Base-by-base conservation (phyloP, 495 filamentous ascomycete genomes). In the Cetradonia linearis region DNA sequence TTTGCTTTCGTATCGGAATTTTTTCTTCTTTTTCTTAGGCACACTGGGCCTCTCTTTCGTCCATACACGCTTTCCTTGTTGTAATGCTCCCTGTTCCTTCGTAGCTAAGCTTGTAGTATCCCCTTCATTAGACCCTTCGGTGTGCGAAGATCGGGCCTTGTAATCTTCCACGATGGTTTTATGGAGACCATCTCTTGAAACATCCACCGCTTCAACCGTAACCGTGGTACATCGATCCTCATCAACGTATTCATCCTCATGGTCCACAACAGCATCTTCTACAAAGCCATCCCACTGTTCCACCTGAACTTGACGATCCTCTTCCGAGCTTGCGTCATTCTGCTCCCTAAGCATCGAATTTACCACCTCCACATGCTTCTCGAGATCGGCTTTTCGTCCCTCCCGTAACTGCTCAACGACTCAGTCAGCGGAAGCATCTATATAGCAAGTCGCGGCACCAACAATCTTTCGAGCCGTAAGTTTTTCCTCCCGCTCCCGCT, bases 141-240 rank as follows among this genome's bases (percentile, higher is more conserved):
- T 52, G 66, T 34, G 75, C 72, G 34, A 69, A 66, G n/a, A 67
- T 58, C 58, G 70, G 3, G 82, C 77, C 18, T 77, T 77, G 27
- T 71, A 68, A 2, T 78, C 74, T 13, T 80, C 71, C 5, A 72
- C 73, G 28, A 69, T 72, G 5, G 77, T 71, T 65, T 81, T 80
- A 55, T 81, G 71, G 16, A 91, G 68, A 8, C 85, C 87, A 61
- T 88, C 83, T 56, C 81, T 83, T 3, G 87, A 83, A 9, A 92
- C 75, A 66, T 86, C 86, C 69, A 98, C 89, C n/a, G 86, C 86
- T 70, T 96, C 90, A 0, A 98, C 82, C 0, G 89, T 96, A 33
- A 98, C 93, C 4, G 87, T 94, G 20, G 92, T 95, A 68, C 88
- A 94, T 70, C 86, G 87, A 67, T 96, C 92, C 71, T 97, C 93